These are phyloP conservation scores for Aspergillaceae sp. DNA, from an alignment of 2,329 filamentous ascomycete species.

Conservation along the genomic window DNA sequence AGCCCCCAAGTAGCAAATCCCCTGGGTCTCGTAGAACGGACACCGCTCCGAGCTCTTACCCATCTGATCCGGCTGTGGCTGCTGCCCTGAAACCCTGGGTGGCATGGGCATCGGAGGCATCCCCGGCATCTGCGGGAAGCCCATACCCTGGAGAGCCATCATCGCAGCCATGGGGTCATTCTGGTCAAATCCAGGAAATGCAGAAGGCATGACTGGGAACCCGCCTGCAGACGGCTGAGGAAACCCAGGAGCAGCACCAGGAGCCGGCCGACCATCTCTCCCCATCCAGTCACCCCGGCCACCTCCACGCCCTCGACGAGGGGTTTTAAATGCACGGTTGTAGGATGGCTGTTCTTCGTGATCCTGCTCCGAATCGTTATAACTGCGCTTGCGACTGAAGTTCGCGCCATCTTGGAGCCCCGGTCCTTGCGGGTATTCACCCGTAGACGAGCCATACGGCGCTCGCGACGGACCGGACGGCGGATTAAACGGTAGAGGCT, in stretches of 20 bases:
- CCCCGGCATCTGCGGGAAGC: slow-evolving; percentile 41
- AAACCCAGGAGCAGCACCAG: slow-evolving; percentile 20
- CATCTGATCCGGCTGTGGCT: slow-evolving; percentile 20
- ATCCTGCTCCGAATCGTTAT: slow-evolving; percentile 41
- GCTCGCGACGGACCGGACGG: slow-evolving; percentile 14
- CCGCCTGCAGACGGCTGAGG: slow-evolving; percentile 17
- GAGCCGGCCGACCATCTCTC: slow-evolving; percentile 18
- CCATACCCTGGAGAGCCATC: slow-evolving; percentile 46
- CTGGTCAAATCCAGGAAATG: slow-evolving; percentile 46
- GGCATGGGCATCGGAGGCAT: slow-evolving; percentile 37
- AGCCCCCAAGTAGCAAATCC: slow-evolving; percentile 49
- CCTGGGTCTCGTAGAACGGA: slow-evolving; percentile 50
- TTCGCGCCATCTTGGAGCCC: slow-evolving; percentile 15
- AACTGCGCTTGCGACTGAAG: slow-evolving; percentile 45
- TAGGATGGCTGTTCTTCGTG: slow-evolving; percentile 36
- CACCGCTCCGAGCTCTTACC: slow-evolving; percentile 39
- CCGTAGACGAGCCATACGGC: slow-evolving; percentile 13
- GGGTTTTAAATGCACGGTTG: slow-evolving; percentile 41
- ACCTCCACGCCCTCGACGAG: slow-evolving; percentile 31
- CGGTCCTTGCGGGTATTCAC: slow-evolving; percentile 11
- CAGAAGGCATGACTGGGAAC: slow-evolving; percentile 33
- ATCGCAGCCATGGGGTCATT: slow-evolving; percentile 49
- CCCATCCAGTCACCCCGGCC: slow-evolving; percentile 37
- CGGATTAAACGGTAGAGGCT: slow-evolving; percentile 15
- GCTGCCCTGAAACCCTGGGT: slow-evolving; percentile 18